Evolutionary conservation across 257 asterid genomes (phyloP).

Genomic region (Forsythia suspensa): DNA sequence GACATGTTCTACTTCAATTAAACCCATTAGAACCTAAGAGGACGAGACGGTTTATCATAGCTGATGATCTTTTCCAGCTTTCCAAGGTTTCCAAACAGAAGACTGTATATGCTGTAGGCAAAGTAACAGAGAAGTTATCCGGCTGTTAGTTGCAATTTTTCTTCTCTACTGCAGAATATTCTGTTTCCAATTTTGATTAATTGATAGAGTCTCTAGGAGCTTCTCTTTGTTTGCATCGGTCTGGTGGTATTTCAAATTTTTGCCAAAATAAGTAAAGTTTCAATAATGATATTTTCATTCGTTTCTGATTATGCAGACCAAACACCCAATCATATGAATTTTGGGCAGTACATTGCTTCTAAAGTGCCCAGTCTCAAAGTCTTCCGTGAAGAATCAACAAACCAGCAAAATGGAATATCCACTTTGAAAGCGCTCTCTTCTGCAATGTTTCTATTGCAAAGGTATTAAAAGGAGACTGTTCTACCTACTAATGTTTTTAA

Average conservation of each 20-base stretch:
- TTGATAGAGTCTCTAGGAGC: slow-evolving; percentile 16
- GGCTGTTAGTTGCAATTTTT: slow-evolving; percentile 57
- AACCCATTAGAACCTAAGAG: slow-evolving; percentile 60
- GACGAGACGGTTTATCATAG: slow-evolving; percentile 70
- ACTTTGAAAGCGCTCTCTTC: slow-evolving; percentile 68
- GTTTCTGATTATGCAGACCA: slow-evolving; percentile 53
- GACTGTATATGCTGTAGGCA: slow-evolving; percentile 66
- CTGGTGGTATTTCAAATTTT: not conserved
- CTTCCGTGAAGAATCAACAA: slow-evolving; percentile 50
- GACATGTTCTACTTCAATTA: slow-evolving; percentile 75
- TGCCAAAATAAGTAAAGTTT: not conserved
- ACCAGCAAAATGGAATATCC: slow-evolving; percentile 59
- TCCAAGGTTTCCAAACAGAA: slow-evolving; percentile 72
- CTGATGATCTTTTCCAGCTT: slow-evolving; percentile 96
- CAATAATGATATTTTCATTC: not conserved
- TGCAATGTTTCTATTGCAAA: slow-evolving; percentile 71
- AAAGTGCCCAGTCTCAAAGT: slow-evolving; percentile 71
- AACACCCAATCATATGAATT: slow-evolving; percentile 52
- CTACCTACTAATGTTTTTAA: too few relatives aligned
- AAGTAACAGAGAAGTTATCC: slow-evolving; percentile 60
- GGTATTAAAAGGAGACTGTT: slow-evolving; percentile 35
- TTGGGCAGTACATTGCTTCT: slow-evolving; percentile 73
- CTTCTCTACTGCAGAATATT: not conserved
- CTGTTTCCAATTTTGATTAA: not conserved
- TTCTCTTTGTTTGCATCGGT: slow-evolving; percentile 6